A percentile compares a stretch with the other conserved stretches of the same genome.
These are phyloP conservation scores for Aspergillus sp. DNA, from an alignment of 2,329 filamentous ascomycete genomes.

Conservation along the genomic window DNA sequence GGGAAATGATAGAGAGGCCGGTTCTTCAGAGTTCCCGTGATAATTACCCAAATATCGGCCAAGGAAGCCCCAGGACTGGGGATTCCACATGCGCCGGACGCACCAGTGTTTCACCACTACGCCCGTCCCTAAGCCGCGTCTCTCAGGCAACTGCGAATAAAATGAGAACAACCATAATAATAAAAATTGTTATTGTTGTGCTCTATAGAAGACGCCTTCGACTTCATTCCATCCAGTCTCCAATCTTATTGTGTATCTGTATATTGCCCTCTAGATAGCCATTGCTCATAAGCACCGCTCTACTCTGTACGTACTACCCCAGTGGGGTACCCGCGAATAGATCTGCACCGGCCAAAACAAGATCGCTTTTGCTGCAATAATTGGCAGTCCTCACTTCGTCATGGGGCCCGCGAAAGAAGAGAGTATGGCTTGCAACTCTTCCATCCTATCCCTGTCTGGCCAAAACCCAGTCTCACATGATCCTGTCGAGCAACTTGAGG, in stretches of 20 bases:
- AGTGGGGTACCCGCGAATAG: background rate
- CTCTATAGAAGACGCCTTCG: background rate
- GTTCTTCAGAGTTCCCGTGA: background rate
- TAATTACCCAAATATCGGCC: constrained; percentile 4
- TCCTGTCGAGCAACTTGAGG: background rate
- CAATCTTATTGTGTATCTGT: background rate
- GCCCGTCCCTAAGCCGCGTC: constrained; percentile 12
- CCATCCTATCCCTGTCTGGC: background rate
- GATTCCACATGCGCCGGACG: constrained; percentile 17
- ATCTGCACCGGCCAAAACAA: background rate
- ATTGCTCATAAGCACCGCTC: background rate
- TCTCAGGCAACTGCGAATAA: constrained; percentile 18
- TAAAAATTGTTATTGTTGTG: background rate
- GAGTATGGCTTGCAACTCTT: background rate
- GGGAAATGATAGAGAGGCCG: background rate
- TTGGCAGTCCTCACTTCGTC: background rate
- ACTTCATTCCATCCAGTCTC: background rate
- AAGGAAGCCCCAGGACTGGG: constrained; percentile 10
- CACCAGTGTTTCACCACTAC: constrained; percentile 26
- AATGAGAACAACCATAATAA: background rate
- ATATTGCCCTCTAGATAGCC: constrained; percentile 4
- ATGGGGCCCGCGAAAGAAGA: background rate
- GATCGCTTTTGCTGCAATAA: background rate
- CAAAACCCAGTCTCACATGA: background rate
- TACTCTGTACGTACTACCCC: background rate